phyloP scores from a whole-genome alignment of 805 yeast genomes.

The Nadsonia fulvescens region DNA sequence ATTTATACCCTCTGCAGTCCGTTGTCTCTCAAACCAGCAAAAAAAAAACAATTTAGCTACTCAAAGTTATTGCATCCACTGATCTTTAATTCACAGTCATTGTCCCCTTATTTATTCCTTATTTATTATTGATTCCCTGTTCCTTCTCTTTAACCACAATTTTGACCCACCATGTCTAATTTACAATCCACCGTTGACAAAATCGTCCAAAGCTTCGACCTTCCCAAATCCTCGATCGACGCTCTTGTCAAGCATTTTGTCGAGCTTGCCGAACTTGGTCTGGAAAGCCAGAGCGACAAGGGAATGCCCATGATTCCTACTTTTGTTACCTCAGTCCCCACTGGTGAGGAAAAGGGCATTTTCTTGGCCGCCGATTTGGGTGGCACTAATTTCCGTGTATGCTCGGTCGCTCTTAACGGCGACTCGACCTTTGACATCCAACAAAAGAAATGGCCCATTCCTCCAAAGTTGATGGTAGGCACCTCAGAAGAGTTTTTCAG shows the following conservation, averaged over 20 bases:
- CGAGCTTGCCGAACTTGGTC: constrained; percentile 16
- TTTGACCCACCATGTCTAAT: no score
- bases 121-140: no score
- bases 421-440: constrained; percentile 55
- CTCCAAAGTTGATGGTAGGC: constrained; percentile 54
- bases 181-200: neutral
- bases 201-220: constrained; percentile 7
- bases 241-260: constrained; percentile 10
- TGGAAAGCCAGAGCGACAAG: constrained; percentile 12
- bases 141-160: no score
- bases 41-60: no score
- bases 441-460: constrained; percentile 66
- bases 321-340: constrained; percentile 68
- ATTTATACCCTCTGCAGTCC: no score
- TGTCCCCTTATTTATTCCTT: no score
- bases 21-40: no score
- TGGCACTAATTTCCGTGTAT: constrained; percentile 90
- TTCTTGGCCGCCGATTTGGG: constrained; percentile 87
- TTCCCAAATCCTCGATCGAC: constrained; percentile 6
- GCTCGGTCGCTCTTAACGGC: constrained; percentile 52
- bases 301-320: constrained; percentile 70
- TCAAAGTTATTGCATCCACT: no score
- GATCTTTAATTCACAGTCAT: no score
- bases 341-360: constrained; percentile 70
- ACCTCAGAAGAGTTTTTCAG: constrained; percentile 48